Evolutionary conservation across 768 basidiomycete species (phyloP), one percentile per base, ranked within the genome.

Genomic region (Gelatoporia subvermispora): DNA sequence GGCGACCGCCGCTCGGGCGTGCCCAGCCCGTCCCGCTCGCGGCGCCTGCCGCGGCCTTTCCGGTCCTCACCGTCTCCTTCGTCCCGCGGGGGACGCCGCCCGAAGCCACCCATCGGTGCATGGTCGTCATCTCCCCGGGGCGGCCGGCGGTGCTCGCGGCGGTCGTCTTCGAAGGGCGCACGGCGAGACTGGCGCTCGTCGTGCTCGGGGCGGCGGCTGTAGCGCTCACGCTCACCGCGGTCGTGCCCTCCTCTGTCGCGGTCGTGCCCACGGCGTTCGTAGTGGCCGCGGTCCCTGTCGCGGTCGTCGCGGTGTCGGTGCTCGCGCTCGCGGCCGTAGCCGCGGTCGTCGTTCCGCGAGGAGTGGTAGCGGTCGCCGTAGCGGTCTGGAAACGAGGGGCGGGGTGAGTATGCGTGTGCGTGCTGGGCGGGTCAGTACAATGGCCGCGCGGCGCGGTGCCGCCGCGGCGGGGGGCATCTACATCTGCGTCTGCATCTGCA

Each of bases 1-100:
- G 95, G 94, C 0, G 87, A 90, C 57, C 93, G 71, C 57, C 88
- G 73, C 53, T 90, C 89, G 1, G 84, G 87, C 13, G 87, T 84
- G 18, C 82, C 86, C 21, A 69, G 65, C 9, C 75, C 73, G 34
- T 76, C 74, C 35, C 63, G 66, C 18, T 67, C 65, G 49, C 77
- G 72, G 23, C 74, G 76, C 38, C 75, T 76, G 41, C 77, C 76
- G 42, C 77, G 69, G 37, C 78, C 75, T 23, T 77, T 67, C 35
- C 78, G 58, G 20, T 76, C 73, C 23, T 75, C 70, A 11, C 69
- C 63, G 11, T 63, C 70, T 1, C 64, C 68, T 18, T 66, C 66
- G 11, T 72, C 61, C 15, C 58, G 60, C 46, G 24, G 35, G 34
- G 41, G 68, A 42, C 47, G 56, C 46, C 54, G 43, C 39, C 45